These are phyloP conservation scores for Penicillium angulare DNA, from an alignment of 495 filamentous ascomycete species.

Conservation along the genomic window DNA sequence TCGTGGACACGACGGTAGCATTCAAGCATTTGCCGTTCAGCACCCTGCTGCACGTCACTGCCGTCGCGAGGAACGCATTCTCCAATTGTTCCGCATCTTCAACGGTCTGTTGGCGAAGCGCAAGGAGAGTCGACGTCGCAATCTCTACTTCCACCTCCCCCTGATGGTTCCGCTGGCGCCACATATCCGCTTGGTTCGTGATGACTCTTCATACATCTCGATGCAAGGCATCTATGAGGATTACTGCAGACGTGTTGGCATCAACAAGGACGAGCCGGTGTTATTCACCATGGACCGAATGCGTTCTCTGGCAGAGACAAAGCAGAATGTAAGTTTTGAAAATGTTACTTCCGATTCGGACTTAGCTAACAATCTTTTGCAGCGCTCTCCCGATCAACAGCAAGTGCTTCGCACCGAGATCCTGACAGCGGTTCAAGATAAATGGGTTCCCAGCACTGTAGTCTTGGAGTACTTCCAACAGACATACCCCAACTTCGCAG, in stretches of 20 bases:
- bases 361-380: conserved; percentile 23
- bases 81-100: conserved; percentile 97
- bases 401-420: conserved; percentile 75
- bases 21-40: conserved; percentile 93
- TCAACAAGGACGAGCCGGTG: conserved; percentile 92
- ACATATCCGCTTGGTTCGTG: conserved; percentile 88
- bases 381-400: conserved; percentile 66
- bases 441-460: conserved; percentile 78
- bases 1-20: conserved; percentile 93
- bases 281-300: conserved; percentile 94
- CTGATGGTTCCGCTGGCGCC: conserved; percentile 93
- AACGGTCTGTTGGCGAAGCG: conserved; percentile 85
- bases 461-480: conserved; percentile 86
- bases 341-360: too few species aligned
- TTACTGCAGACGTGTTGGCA: conserved; percentile 79
- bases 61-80: conserved; percentile 87
- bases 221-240: conserved; percentile 95
- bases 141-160: conserved; percentile 93
- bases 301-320: conserved; percentile 67
- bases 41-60: conserved; percentile 90
- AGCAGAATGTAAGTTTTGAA: conserved; percentile 52
- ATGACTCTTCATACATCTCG: conserved; percentile 91
- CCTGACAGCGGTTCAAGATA: conserved; percentile 85
- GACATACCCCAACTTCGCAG: conserved; percentile 83
- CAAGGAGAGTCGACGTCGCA: conserved; percentile 90